Conservation (phyloP, 768 basidiomycete genomes). For the Chalciporus pseudorubinellus region DNA sequence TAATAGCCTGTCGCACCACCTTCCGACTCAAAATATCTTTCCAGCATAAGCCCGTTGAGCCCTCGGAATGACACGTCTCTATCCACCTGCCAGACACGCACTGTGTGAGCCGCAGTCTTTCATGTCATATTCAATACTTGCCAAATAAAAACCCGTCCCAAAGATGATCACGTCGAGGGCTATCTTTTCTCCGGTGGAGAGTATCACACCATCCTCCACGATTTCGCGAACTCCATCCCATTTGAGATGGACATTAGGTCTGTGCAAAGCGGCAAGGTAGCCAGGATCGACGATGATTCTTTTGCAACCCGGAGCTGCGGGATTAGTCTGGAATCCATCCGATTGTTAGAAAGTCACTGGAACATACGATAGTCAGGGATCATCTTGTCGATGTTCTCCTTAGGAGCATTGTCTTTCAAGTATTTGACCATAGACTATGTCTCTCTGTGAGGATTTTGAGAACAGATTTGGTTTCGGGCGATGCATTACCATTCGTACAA, state of each 20-base stretch:
- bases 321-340: neutral
- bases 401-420: slow-evolving; percentile 46
- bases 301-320: slow-evolving; percentile 58
- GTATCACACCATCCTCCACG: slow-evolving; percentile 48
- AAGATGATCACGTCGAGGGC: slow-evolving; percentile 58
- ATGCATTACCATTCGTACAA: slow-evolving; percentile 33
- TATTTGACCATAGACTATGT: slow-evolving; percentile 36
- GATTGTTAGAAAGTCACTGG: neutral
- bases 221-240: slow-evolving; percentile 51
- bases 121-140: slow-evolving; percentile 21
- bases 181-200: slow-evolving; percentile 48
- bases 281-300: slow-evolving; percentile 59
- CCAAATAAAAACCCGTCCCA: slow-evolving; percentile 52
- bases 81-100: neutral
- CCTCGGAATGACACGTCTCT: slow-evolving; percentile 35
- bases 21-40: slow-evolving; percentile 46
- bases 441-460: neutral
- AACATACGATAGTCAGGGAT: slow-evolving; percentile 50
- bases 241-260: slow-evolving; percentile 49
- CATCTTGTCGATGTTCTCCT: slow-evolving; percentile 43
- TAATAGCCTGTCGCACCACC: slow-evolving; percentile 53
- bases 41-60: slow-evolving; percentile 39
- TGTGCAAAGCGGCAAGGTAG: slow-evolving; percentile 52
- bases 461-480: neutral
- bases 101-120: neutral